phyloP scores from a whole-genome alignment of 768 basidiomycete species.

The Calocera cornea region DNA sequence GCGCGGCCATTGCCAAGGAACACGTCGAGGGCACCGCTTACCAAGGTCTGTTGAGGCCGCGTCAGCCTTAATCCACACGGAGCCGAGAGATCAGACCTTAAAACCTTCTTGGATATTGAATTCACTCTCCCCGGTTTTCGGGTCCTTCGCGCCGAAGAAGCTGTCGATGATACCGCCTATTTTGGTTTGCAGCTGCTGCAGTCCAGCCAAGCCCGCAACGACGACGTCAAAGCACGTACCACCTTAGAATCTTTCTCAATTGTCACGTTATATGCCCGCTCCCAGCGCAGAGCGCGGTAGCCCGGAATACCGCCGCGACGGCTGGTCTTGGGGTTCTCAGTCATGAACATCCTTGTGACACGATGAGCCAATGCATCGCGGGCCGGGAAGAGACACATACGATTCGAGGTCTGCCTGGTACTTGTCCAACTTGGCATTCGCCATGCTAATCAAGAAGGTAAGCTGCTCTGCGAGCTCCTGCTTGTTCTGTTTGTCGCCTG shows the following conservation, averaged over 20 bases:
- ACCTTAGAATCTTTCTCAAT: not conserved
- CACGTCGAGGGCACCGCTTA: not conserved
- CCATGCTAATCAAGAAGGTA: not conserved
- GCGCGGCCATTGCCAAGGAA: slow-evolving; percentile 7
- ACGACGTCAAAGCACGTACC: not conserved
- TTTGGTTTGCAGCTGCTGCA: not conserved
- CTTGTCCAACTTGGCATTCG: not conserved
- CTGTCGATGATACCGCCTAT: slow-evolving; percentile 4
- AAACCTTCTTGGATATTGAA: not conserved
- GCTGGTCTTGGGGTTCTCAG: not conserved
- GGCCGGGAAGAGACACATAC: too few species aligned
- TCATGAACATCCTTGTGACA: slow-evolving; percentile 5
- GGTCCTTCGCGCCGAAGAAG: slow-evolving; percentile 1
- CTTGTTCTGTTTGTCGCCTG: not conserved
- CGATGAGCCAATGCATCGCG: too few species aligned
- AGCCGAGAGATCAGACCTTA: too few species aligned
- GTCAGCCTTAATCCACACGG: too few species aligned
- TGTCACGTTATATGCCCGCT: not conserved
- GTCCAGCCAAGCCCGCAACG: not conserved
- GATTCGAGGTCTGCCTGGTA: slow-evolving; percentile 8
- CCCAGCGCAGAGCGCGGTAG: slow-evolving; percentile 5
- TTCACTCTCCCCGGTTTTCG: not conserved
- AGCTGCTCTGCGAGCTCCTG: slow-evolving; percentile 7
- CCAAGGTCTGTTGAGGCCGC: slow-evolving; percentile 4
- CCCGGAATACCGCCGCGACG: slow-evolving; percentile 4